Conservation (phyloP, 768 basidiomycete genomes). For the Naganishia vishniacii region DNA sequence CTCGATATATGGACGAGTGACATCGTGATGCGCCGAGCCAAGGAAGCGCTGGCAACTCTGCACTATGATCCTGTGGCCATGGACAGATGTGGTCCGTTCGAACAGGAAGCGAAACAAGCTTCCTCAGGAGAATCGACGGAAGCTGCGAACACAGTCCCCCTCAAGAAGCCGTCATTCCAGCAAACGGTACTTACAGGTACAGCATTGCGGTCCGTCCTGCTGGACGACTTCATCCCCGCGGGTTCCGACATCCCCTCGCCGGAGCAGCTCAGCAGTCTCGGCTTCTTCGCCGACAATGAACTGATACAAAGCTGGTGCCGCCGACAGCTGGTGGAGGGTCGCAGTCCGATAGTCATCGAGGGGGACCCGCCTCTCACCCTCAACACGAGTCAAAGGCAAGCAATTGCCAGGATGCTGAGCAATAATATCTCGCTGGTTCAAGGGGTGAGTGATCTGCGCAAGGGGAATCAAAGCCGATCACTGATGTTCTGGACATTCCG, state of each 20-base stretch:
- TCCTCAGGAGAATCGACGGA: neutral
- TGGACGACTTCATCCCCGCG: conserved; percentile 50
- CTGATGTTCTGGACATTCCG: neutral
- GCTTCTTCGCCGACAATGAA: conserved; percentile 66
- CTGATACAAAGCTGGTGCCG: conserved; percentile 74
- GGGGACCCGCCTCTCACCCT: conserved; percentile 71
- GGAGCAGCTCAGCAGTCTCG: conserved; percentile 32
- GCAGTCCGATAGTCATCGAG: conserved; percentile 59
- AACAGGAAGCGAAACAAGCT: neutral
- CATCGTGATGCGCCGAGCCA: conserved; percentile 65
- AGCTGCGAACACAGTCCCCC: neutral
- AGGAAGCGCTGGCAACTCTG: conserved; percentile 59
- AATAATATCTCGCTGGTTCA: conserved; percentile 74
- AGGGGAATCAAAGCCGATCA: conserved; percentile 16
- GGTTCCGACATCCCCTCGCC: conserved; percentile 19
- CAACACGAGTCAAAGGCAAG: conserved; percentile 71
- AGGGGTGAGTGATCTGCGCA: conserved; percentile 58
- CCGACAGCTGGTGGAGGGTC: conserved; percentile 57
- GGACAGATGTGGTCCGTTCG: conserved; percentile 20
- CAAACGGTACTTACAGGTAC: conserved; percentile 62
- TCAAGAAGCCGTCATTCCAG: conserved; percentile 18
- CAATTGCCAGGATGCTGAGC: conserved; percentile 80
- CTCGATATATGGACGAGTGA: conserved; percentile 68
- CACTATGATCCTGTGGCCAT: conserved; percentile 54
- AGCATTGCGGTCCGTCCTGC: conserved; percentile 63